Evolutionary conservation across 2,329 filamentous ascomycete species (phyloP), one percentile per base, ranked within the genome.

Genomic region (Emericellopsis cladophorae): DNA sequence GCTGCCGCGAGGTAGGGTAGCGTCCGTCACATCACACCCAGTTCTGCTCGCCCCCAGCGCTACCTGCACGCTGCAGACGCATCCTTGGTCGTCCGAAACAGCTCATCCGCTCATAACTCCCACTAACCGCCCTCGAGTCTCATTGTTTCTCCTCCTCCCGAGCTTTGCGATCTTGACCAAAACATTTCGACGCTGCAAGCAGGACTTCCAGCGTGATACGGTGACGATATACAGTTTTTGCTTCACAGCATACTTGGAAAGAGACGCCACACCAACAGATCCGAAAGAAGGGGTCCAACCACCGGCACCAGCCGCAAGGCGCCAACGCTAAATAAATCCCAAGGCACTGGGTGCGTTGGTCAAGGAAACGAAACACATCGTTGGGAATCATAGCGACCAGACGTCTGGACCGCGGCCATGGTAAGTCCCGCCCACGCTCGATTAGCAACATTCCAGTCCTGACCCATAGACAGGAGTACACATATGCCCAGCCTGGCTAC

Each of bases 101-200:
- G n/a, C 33, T n/a, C 23, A n/a, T 29, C 35, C 52, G 58, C 70
- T 70, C 67, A 69, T 70, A 71, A 70, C 62, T 55, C 53, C 50
- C 57, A 54, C 55, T 63, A 66, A 58, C 59, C 65, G 64, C 67
- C 66, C 63, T 51, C 51, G 44, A 47, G 49, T 48, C 48, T 54
- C 54, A 53, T 52, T 48, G 53, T 50, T 48, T 50, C 48, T 21
- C 51, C 55, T 45, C 52, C 51, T 58, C 53, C 56, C 54, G 57
- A 56, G 51, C 64, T 66, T 65, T 64, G 63, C 57, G 56, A 58
- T 55, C 50, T 54, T 48, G 55, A 48, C 53, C 53, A 51, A 54
- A 49, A 55, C 49, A 51, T 52, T 47, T 51, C 51, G 52, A 51
- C 49, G 54, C 53, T 46, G 53, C 51, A 54, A 58, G 51, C 26